phyloP scores from a whole-genome alignment of 306 rosid species.

The Begonia masoniana region DNA sequence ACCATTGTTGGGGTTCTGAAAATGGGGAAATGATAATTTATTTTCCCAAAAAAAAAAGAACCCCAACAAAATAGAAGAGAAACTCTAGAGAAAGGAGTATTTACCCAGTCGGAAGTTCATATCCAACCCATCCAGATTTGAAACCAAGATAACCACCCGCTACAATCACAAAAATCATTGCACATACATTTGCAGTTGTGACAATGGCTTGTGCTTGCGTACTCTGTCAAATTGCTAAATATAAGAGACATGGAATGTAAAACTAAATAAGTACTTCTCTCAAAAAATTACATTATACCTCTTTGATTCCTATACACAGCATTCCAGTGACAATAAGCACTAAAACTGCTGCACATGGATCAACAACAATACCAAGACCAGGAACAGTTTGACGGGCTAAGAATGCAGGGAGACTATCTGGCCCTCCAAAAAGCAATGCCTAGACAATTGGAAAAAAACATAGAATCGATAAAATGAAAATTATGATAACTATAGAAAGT shows the following conservation, averaged over 20 bases:
- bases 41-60: too few species aligned
- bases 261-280: too few species aligned
- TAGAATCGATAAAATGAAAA: not conserved
- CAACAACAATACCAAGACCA: slow-evolving; percentile 50
- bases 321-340: slow-evolving; percentile 66
- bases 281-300: slow-evolving; percentile 30
- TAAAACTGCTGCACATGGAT: slow-evolving; percentile 83
- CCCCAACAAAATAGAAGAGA: too few species aligned
- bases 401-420: slow-evolving; percentile 53
- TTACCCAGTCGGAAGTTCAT: slow-evolving; percentile 68
- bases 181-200: slow-evolving; percentile 66
- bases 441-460: slow-evolving; percentile 14
- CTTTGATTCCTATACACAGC: slow-evolving; percentile 78
- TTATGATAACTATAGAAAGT: not conserved
- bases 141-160: slow-evolving; percentile 81
- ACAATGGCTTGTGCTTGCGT: slow-evolving; percentile 56
- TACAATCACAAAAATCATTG: slow-evolving; percentile 59
- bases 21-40: too few species aligned
- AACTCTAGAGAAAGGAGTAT: slow-evolving; percentile 9
- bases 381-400: slow-evolving; percentile 64
- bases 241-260: too few species aligned
- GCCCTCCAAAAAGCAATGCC: slow-evolving; percentile 82
- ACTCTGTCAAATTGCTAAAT: slow-evolving; percentile 42
- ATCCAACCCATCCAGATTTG: slow-evolving; percentile 91
- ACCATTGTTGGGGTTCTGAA: too few species aligned